Evolutionary conservation across 192 early-diverging fungal genomes (phyloP).

Genomic region (Thamnidium elegans): DNA sequence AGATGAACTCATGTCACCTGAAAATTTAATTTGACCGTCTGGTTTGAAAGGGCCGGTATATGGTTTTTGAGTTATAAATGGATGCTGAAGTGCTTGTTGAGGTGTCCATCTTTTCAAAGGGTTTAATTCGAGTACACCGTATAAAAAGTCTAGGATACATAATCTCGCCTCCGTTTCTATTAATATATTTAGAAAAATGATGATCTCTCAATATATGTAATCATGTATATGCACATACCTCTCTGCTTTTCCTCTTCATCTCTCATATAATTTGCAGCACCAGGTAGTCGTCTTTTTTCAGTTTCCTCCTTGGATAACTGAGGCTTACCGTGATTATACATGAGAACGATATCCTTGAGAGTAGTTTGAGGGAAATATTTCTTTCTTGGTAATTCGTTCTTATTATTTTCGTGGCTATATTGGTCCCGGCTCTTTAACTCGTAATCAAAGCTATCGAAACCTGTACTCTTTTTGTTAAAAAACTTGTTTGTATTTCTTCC

Average conservation of each 20-base stretch:
- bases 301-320: not conserved
- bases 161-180: conserved; percentile 68
- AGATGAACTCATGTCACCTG: not conserved
- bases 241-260: conserved; percentile 1
- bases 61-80: conserved; percentile 90
- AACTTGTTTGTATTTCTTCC: conserved; percentile 85
- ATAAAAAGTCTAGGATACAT: conserved; percentile 88
- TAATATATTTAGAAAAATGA: conserved; percentile 36
- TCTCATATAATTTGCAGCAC: not conserved
- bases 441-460: conserved; percentile 31
- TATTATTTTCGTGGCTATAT: conserved; percentile 16
- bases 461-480: conserved; percentile 64
- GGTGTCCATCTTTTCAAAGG: conserved; percentile 94
- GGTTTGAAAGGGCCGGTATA: conserved; percentile 70
- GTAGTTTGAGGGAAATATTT: conserved; percentile 1
- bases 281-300: not conserved
- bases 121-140: conserved; percentile 84
- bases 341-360: conserved; percentile 11
- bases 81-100: conserved; percentile 90
- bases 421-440: conserved; percentile 19
- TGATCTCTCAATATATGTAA: not conserved
- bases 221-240: not conserved
- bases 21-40: conserved; percentile 1
- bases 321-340: conserved; percentile 5
- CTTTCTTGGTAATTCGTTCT: conserved; percentile 10